Base-by-base conservation (phyloP, 805 yeast species). In the Candida hungchunana region DNA sequence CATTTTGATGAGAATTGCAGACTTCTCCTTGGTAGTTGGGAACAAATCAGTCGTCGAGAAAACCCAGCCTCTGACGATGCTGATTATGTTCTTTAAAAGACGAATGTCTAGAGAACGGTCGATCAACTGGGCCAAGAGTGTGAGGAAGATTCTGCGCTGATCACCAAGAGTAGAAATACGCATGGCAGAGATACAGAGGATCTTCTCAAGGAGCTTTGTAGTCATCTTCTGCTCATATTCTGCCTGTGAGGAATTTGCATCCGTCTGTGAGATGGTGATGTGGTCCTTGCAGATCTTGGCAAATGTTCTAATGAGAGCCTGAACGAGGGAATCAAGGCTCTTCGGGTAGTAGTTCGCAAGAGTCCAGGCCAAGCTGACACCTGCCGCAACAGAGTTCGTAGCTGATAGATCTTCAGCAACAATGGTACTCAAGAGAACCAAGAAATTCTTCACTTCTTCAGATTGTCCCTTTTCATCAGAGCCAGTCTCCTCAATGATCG, bases 21-120 rank as follows among this genome's bases (percentile, higher is more conserved):
- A 96, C 56, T 93, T 93, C 53, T 93, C 99, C 56, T 93, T 94
- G 3, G 83, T 78, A 0, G 97, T 86, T 4, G 99, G 99, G 66
- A 88, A 88, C 16, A 86, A 69, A 46, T 86, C 96, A 4, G 77
- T 67, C 38, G 80, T 75, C 3, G 86, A 75, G 54, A 94, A 88
- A 0, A 89, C 90, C 98, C 99, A 93, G 12, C 73, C 72, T 51
- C 89, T 76, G 1, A 89, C 90, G 45, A 88, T 79, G 19, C 71
- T 69, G 18, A 90, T 77, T 30, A 93, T 83, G 52, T 80, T 82
- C 42, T 75, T 75, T 42, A 89, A 66, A 7, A 93, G 73, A 17
- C 73, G 77, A 41, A 78, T 79, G 51, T 89, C 96, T 40, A 77
- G 71, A 0, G 96, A 84, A 25, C 95, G 72, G 49, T 93, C 98